phyloP scores from a whole-genome alignment of 345 rosid species.

The Mallotus nudiflorus region DNA sequence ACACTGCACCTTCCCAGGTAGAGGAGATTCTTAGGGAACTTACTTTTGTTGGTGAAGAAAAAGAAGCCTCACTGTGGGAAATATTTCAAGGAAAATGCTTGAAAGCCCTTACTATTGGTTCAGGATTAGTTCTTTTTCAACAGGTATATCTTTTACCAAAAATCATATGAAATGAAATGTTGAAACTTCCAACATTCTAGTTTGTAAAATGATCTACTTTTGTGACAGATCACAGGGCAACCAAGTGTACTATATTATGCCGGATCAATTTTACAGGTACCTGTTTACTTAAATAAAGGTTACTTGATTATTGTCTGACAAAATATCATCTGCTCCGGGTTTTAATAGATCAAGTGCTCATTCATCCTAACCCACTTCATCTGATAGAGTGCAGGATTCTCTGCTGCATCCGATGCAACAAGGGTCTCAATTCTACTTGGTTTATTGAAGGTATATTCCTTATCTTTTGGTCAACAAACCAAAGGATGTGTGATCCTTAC shows the following conservation, averaged over 20 bases:
- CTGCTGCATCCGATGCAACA: conserved; percentile 96
- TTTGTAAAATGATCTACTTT: conserved; percentile 17
- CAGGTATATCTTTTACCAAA: conserved; percentile 50
- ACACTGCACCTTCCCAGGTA: conserved; percentile 62
- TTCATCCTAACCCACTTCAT: conserved; percentile 24
- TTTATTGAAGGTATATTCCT: conserved; percentile 62
- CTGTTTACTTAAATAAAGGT: neutral
- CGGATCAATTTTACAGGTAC: conserved; percentile 82
- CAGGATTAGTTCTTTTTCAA: conserved; percentile 89
- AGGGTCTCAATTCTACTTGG: conserved; percentile 92
- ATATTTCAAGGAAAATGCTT: conserved; percentile 75
- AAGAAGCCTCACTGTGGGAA: conserved; percentile 56
- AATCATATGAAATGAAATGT: neutral
- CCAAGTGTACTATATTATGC: conserved; percentile 98
- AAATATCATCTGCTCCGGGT: conserved; percentile 9
- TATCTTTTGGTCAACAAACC: neutral
- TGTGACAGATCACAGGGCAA: conserved; percentile 89
- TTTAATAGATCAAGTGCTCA: neutral
- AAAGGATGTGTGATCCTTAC: neutral
- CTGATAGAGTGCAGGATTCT: conserved; percentile 87
- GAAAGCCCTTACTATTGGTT: conserved; percentile 85
- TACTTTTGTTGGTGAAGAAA: conserved; percentile 65
- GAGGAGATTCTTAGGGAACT: conserved; percentile 77
- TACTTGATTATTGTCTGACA: conserved; percentile 6
- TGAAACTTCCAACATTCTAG: neutral